These are phyloP conservation scores for Symbiodinium natans DNA, from an alignment of 73 alveolate species.

Conservation along the genomic window DNA sequence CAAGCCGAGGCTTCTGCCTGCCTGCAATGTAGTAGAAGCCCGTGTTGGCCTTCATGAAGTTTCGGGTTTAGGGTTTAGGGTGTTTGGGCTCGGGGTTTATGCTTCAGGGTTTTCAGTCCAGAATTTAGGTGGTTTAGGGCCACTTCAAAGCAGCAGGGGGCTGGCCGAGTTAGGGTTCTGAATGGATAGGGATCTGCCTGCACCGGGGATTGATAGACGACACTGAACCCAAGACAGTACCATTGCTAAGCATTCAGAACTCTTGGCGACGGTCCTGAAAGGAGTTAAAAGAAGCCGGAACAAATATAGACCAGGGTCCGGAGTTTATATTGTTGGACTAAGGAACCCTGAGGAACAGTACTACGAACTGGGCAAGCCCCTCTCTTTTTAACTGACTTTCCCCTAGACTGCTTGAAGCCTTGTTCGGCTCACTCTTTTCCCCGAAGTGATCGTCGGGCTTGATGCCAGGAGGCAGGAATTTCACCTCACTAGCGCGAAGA, in stretches of 20 bases:
- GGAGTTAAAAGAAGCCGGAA: neutral
- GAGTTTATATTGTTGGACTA: neutral
- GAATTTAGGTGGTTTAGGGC: neutral
- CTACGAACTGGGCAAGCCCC: neutral
- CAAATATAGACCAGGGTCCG: neutral
- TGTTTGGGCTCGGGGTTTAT: neutral
- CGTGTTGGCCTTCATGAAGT: neutral
- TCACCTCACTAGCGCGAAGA: neutral
- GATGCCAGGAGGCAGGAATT: neutral
- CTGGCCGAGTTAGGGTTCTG: too few species aligned
- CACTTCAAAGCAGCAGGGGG: too few species aligned
- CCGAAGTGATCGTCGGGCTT: neutral
- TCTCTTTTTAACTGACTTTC: neutral
- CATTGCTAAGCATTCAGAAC: neutral
- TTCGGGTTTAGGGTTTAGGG: neutral
- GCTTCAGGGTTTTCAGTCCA: neutral
- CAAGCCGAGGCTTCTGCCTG: neutral
- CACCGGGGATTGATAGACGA: neutral
- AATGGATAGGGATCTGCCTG: neutral
- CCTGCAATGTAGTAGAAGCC: neutral
- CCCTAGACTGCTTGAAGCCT: neutral
- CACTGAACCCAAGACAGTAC: neutral
- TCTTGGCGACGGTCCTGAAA: neutral
- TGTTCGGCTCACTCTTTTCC: neutral
- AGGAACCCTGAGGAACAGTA: neutral